Conservation (phyloP, 2,329 filamentous ascomycete genomes). For the Beauveria brongniartii region DNA sequence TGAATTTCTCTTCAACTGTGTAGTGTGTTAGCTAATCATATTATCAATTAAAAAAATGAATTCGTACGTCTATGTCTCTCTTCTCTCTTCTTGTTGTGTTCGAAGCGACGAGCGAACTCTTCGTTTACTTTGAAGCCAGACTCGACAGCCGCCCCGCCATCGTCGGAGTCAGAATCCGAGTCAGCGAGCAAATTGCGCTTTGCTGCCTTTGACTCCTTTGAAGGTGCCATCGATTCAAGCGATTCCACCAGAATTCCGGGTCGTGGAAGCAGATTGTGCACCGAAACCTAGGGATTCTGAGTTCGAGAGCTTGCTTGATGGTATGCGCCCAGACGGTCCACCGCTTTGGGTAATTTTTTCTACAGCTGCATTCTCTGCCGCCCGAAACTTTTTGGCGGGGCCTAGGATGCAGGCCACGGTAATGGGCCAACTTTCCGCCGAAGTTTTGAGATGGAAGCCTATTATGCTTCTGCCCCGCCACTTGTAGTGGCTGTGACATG, state of each 20-base stretch:
- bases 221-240: background rate
- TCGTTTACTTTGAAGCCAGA: constrained; percentile 73
- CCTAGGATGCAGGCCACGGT: background rate
- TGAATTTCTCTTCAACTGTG: constrained; percentile 81
- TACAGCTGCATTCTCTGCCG: constrained; percentile 1
- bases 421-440: constrained; percentile 18
- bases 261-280: background rate
- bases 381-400: constrained; percentile 17
- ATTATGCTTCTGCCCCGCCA: constrained; percentile 2
- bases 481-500: background rate
- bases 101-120: constrained; percentile 81
- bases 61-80: constrained; percentile 62
- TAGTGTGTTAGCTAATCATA: constrained; percentile 11
- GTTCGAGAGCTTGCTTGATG: background rate
- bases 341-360: constrained; percentile 6
- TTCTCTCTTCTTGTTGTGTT: constrained; percentile 95
- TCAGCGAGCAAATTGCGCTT: constrained; percentile 50
- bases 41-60: constrained; percentile 14
- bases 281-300: background rate
- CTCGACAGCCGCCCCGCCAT: constrained; percentile 32
- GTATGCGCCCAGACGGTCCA: background rate
- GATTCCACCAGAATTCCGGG: background rate
- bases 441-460: background rate
- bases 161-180: constrained; percentile 40
- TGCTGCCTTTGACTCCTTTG: constrained; percentile 22